Percentiles rank a stretch among this genome's conserved stretches.
phyloP scores from a whole-genome alignment of 2,329 filamentous ascomycete genomes.

The Fusarium secorum region DNA sequence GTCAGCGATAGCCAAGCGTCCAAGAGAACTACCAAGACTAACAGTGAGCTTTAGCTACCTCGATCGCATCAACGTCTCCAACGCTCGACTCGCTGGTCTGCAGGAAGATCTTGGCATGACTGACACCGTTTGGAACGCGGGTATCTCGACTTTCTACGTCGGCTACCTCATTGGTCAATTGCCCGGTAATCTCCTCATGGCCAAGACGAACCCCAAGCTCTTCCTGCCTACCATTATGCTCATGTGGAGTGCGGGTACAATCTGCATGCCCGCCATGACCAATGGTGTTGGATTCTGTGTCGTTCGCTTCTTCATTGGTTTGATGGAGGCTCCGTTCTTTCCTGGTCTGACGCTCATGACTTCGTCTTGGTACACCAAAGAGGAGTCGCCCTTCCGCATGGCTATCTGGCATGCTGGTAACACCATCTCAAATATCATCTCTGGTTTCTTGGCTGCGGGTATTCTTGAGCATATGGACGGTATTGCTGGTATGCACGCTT shows the following conservation, averaged over 20 bases:
- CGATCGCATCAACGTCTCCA: constrained; percentile 60
- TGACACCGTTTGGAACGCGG: constrained; percentile 50
- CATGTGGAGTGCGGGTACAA: constrained; percentile 52
- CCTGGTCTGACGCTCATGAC: constrained; percentile 47
- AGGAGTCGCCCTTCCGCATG: constrained; percentile 54
- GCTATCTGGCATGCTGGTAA: constrained; percentile 57
- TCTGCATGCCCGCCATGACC: constrained; percentile 54
- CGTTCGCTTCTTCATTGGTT: constrained; percentile 45
- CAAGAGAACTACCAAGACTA: neutral
- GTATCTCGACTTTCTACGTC: constrained; percentile 55
- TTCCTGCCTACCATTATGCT: constrained; percentile 52
- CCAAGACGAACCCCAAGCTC: constrained; percentile 48
- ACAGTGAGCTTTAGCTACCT: constrained; percentile 51
- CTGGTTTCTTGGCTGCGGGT: constrained; percentile 54
- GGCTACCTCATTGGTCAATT: constrained; percentile 57
- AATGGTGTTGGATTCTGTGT: constrained; percentile 40
- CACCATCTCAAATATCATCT: constrained; percentile 55
- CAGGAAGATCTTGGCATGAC: constrained; percentile 49
- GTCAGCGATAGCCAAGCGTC: neutral
- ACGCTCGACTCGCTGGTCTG: constrained; percentile 50
- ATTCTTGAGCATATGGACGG: constrained; percentile 55
- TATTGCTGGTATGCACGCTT: constrained; percentile 45
- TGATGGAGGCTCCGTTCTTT: constrained; percentile 52
- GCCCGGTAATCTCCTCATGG: constrained; percentile 56
- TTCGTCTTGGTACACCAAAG: constrained; percentile 57